Base-by-base conservation (phyloP, 139 green algal species). In the Closterium sp. region DNA sequence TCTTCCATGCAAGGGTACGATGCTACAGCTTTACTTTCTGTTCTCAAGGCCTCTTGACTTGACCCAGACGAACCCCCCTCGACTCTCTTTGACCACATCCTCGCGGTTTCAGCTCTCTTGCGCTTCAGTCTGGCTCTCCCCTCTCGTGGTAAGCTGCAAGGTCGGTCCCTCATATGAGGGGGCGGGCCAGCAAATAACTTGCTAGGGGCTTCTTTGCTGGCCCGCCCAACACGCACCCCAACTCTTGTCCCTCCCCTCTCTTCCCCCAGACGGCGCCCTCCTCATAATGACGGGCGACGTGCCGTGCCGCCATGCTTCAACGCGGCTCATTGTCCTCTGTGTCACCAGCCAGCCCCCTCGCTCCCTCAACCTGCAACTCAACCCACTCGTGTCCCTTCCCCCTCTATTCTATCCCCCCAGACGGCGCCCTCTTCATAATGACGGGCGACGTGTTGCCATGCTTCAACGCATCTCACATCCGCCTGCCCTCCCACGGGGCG, bases 241-340 rank as follows among this genome's bases (percentile, higher is more conserved):
- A n/a, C n/a, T n/a, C n/a, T n/a, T n/a, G n/a, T n/a, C n/a, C n/a
- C n/a, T n/a, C n/a, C 88, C 3, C 10, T 7, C 1, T 70, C 32
- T 85, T 91, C 1, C 31, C 90, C 0, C 86, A 70, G 27, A 92
- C 1, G 91, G 91, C 31, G 91, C 89, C 13, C n/a, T 94, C n/a
- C n/a, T 94, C 88, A 93, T 94, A 30, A 94, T 94, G 91, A 92
- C 89, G 5, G 92, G 92, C 1, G 92, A 94, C 29, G 89, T 94
- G 62, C 92, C 29, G 89, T 94, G 62, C 92, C 93, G 27, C 34
- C 91, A 27, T 93, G 89, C 91, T 92, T 93, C 73, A 42, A 94
- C 38, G 3, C 38, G 1, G 11, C 38, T 50, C 7, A 13, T 38
- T 3, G 13, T 50, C 38, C 38, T 9, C 5, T 50, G 38, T 9